Evolutionary conservation across 2,329 filamentous ascomycete species (phyloP).

Genomic region (Lachnellula hyalina): DNA sequence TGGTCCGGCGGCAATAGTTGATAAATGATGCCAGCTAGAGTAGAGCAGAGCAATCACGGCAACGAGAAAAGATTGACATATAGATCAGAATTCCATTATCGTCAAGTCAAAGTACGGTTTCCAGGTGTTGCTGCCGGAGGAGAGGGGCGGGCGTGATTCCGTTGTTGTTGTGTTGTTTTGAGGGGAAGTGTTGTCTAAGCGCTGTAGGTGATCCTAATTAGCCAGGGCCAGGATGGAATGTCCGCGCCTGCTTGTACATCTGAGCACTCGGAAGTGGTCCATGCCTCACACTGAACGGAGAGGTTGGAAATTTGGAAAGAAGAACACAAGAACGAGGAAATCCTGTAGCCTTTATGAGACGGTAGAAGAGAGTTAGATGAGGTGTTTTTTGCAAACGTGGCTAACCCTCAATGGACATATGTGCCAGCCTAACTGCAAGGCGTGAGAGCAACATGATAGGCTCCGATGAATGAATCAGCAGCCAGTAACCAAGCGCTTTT

Average conservation of each 20-base stretch:
- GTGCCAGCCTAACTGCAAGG: conserved; percentile 29
- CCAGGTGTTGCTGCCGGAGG: background rate
- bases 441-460: conserved; percentile 29
- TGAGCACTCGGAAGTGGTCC: conserved; percentile 10
- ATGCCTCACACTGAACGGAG: conserved; percentile 4
- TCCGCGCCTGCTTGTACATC: conserved; percentile 17
- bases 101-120: background rate
- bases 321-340: conserved; percentile 13
- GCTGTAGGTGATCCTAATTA: conserved; percentile 12
- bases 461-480: conserved; percentile 22
- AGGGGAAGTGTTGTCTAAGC: conserved; percentile 4
- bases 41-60: background rate
- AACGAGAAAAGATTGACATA: conserved; percentile 1
- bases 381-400: conserved; percentile 31
- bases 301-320: conserved; percentile 7
- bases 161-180: conserved; percentile 13
- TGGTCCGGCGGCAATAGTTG: conserved; percentile 8
- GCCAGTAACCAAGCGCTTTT: conserved; percentile 31
- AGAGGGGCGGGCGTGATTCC: background rate
- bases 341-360: conserved; percentile 26
- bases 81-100: conserved; percentile 8
- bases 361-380: conserved; percentile 19
- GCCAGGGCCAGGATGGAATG: conserved; percentile 14
- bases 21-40: background rate
- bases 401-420: conserved; percentile 30